These are phyloP conservation scores for Drechslerella stenobrocha DNA, from an alignment of 2,329 filamentous ascomycete genomes.

Conservation along the genomic window DNA sequence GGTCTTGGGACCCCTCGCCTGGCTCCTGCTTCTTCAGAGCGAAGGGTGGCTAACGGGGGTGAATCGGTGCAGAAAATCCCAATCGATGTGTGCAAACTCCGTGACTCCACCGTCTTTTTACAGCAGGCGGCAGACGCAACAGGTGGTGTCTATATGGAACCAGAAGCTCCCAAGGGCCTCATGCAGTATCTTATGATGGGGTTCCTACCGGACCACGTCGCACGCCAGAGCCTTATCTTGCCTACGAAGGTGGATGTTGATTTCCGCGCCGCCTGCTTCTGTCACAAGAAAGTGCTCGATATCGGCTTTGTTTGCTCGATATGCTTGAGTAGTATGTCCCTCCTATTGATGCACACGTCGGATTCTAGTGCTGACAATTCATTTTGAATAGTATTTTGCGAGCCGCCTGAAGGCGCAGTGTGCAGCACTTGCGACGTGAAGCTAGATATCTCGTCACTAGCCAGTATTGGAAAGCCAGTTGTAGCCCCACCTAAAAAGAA, in stretches of 20 bases:
- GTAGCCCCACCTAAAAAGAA: slow-evolving; percentile 73
- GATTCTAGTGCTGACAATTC: not conserved
- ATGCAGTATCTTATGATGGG: slow-evolving; percentile 91
- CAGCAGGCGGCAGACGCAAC: slow-evolving; percentile 84
- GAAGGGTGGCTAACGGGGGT: not conserved
- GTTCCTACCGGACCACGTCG: slow-evolving; percentile 73
- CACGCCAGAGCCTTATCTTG: slow-evolving; percentile 68
- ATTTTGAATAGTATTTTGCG: slow-evolving; percentile 68
- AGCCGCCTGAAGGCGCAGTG: slow-evolving; percentile 65
- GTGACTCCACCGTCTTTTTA: slow-evolving; percentile 84
- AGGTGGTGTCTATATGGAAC: slow-evolving; percentile 69
- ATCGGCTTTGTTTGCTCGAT: slow-evolving; percentile 95
- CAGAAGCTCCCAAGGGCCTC: slow-evolving; percentile 68
- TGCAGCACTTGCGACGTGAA: slow-evolving; percentile 83
- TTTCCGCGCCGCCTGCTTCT: slow-evolving; percentile 98
- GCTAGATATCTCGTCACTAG: slow-evolving; percentile 64
- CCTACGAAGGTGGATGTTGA: slow-evolving; percentile 86
- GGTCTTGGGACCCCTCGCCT: not conserved
- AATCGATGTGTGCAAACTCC: slow-evolving; percentile 86
- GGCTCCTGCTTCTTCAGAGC: not conserved
- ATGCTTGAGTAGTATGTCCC: slow-evolving; percentile 75
- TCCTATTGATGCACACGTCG: not conserved
- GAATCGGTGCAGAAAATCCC: slow-evolving; percentile 69
- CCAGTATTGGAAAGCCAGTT: slow-evolving; percentile 76
- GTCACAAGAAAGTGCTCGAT: slow-evolving; percentile 86